Evolutionary conservation across 441 rosid species (phyloP), one percentile per base, ranked within the genome.

Genomic region (Aquilaria agallochum): DNA sequence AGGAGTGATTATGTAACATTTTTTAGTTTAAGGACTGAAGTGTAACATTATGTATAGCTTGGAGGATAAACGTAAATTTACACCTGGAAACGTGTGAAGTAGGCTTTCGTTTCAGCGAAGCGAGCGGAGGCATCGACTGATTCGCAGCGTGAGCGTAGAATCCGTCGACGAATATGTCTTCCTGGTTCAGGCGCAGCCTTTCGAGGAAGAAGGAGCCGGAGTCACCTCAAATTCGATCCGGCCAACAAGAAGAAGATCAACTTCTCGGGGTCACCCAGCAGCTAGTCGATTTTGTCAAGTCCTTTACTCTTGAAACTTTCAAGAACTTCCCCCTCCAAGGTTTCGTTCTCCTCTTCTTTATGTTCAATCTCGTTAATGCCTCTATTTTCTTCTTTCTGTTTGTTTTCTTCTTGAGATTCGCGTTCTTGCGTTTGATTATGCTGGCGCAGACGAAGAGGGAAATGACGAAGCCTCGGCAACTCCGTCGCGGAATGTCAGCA

Each of bases 261-360:
- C 51, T 67, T 8, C 57, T 78, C 5, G 97, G 99, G 65, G 67
- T 94, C 59, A 91, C 92, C 33, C 80, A 76, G 40, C 74, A 83
- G 45, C 71, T 94, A 49, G 68, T 90, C 68, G 81, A 82, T 69
- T 76, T 72, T 48, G 75, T 83, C 65, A 83, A 80, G 77, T 75
- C 92, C 10, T 89, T 89, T 68, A 74, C 94, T 42, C 56, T 79
- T 13, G 96, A 89, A 10, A 84, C 83, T 31, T 94, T 94, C 90
- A 84, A 76, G 80, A 82, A 74, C 62, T 94, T 79, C 77, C 80
- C 85, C 58, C 73, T 81, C 14, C 73, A 70, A 48, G 91, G 97
- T 88, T 71, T 2, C 13, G n/a, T 34, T 20, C 42, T 42, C 34
- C 9, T 9, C 8, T 31, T 13, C 31, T 5, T 8, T 4, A 20